phyloP scores from a whole-genome alignment of 441 rosid genomes.

The Adansonia madagascariensis region DNA sequence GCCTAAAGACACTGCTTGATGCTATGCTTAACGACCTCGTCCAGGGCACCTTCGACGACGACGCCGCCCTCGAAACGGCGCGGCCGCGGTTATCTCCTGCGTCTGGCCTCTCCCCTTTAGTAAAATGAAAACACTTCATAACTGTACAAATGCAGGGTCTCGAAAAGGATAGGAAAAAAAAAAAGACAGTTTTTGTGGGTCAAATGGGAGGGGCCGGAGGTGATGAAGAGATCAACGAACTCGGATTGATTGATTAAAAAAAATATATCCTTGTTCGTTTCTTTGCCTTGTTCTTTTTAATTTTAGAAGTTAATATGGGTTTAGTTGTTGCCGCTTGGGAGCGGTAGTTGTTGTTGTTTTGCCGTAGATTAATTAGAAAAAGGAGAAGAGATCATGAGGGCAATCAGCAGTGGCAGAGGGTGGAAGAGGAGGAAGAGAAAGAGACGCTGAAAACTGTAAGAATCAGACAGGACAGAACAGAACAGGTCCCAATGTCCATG shows the following conservation, averaged over 20 bases:
- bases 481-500: neutral
- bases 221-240: constrained; percentile 11
- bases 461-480: neutral
- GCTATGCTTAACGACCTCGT: constrained; percentile 90
- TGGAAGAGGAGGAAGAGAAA: neutral
- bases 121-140: constrained; percentile 97
- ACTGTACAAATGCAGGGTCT: neutral
- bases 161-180: neutral
- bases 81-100: constrained; percentile 32
- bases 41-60: constrained; percentile 66
- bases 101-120: constrained; percentile 62
- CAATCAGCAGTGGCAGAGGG: neutral
- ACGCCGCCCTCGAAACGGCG: constrained; percentile 47
- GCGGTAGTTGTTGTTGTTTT: neutral
- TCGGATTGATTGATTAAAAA: neutral
- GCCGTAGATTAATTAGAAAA: neutral
- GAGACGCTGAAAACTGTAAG: neutral
- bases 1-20: constrained; percentile 62
- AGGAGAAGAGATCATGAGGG: constrained; percentile 10
- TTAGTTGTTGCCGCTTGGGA: neutral
- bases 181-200: neutral
- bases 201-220: neutral
- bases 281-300: neutral
- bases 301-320: neutral
- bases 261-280: neutral